Percentiles rank a stretch among this genome's conserved stretches.
Conservation (phyloP, 148 eudicot genomes). For the Rhododendron vialii region DNA sequence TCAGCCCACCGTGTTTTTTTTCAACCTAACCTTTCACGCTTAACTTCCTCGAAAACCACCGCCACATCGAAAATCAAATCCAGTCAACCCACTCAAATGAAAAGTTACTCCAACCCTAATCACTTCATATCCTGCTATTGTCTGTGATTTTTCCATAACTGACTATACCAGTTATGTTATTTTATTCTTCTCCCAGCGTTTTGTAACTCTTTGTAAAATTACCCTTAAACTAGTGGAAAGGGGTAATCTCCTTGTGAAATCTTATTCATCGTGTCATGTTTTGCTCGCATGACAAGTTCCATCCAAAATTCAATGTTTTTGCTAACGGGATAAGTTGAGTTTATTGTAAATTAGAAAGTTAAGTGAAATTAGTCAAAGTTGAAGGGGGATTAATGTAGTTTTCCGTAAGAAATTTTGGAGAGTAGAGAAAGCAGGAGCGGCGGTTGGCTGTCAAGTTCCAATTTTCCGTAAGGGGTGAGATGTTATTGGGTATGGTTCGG, state of each 20-base stretch:
- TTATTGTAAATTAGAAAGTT: not conserved
- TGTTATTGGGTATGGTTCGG: not conserved
- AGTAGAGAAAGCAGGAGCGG: not conserved
- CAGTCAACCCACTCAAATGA: too few relatives aligned
- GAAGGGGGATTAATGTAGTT: not conserved
- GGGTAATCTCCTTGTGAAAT: not conserved
- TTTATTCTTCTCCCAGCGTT: not conserved
- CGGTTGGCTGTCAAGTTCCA: slow-evolving; percentile 25
- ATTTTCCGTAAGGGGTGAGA: slow-evolving; percentile 11
- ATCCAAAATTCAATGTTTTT: too few relatives aligned
- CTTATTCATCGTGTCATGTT: not conserved
- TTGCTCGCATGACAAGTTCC: not conserved
- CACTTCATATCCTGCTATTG: too few relatives aligned
- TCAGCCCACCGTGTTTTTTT: too few relatives aligned
- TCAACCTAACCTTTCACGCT: too few relatives aligned
- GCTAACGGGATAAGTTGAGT: not conserved
- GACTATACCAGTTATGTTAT: too few relatives aligned
- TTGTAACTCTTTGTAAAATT: too few relatives aligned
- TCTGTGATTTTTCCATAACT: too few relatives aligned
- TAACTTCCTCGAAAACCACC: too few relatives aligned
- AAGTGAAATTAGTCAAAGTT: not conserved
- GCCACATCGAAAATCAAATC: too few relatives aligned
- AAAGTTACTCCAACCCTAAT: too few relatives aligned
- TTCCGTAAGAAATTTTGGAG: not conserved
- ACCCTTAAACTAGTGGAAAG: not conserved